A percentile compares a stretch with the other conserved stretches of the same genome.
phyloP scores from a whole-genome alignment of 2,329 filamentous ascomycete genomes.

The Trichophyton verrucosum region DNA sequence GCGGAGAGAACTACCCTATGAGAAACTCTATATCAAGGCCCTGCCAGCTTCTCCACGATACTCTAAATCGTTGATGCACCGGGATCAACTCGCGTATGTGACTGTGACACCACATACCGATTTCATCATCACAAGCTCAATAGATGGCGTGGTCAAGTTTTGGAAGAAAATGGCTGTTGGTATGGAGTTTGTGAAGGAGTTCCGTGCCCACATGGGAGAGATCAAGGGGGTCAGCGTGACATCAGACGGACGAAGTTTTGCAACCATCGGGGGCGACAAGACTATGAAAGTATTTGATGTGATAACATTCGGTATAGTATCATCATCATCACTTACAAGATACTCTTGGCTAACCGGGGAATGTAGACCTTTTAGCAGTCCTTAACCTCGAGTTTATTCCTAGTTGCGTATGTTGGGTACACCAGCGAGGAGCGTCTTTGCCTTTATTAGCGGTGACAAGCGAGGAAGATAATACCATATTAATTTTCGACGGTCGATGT shows the following conservation, averaged over 20 bases:
- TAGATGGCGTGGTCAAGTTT: slow-evolving; percentile 96
- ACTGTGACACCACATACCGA: slow-evolving; percentile 84
- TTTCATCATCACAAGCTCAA: slow-evolving; percentile 85
- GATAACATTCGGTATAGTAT: slow-evolving; percentile 57
- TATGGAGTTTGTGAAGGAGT: slow-evolving; percentile 97
- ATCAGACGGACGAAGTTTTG: slow-evolving; percentile 83
- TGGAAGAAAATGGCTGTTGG: slow-evolving; percentile 92
- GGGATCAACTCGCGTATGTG: slow-evolving; percentile 79
- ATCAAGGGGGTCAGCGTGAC: slow-evolving; percentile 76
- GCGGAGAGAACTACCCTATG: slow-evolving; percentile 75
- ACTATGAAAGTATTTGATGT: slow-evolving; percentile 47
- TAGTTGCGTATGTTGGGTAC: slow-evolving; percentile 81
- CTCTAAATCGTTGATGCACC: slow-evolving; percentile 96
- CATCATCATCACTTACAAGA: slow-evolving; percentile 1
- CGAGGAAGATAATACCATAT: slow-evolving; percentile 57
- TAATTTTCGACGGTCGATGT: slow-evolving; percentile 80
- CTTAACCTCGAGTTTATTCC: slow-evolving; percentile 64
- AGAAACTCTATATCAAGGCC: slow-evolving; percentile 87
- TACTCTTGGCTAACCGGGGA: not conserved
- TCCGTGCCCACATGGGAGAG: slow-evolving; percentile 76
- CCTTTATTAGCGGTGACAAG: slow-evolving; percentile 77
- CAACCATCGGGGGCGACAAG: slow-evolving; percentile 57
- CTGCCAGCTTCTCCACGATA: slow-evolving; percentile 72
- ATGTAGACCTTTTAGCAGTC: slow-evolving; percentile 63
- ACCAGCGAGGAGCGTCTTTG: slow-evolving; percentile 72